phyloP scores from a whole-genome alignment of 768 basidiomycete species.

The Rhodotorula graminis region DNA sequence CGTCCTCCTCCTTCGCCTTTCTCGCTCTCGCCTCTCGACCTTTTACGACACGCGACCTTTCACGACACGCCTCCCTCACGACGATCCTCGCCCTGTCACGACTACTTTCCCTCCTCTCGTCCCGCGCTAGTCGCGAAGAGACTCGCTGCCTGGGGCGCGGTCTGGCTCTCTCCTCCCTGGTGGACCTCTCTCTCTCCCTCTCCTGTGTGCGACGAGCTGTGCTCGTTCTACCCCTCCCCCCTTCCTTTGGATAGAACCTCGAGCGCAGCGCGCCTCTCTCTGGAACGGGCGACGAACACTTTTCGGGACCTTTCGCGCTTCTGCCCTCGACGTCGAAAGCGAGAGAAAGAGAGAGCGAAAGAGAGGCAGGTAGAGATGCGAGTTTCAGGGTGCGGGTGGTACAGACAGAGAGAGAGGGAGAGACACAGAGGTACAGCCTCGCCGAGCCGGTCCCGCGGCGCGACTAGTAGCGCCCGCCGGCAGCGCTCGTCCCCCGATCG shows the following conservation, averaged over 20 bases:
- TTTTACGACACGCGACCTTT: neutral
- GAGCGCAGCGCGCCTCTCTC: too few relatives aligned
- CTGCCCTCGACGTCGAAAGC: too few relatives aligned
- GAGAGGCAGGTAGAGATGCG: neutral
- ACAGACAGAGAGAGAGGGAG: neutral
- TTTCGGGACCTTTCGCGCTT: neutral
- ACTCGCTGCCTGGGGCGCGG: conserved; percentile 31
- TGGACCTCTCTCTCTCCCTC: neutral
- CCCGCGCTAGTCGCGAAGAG: conserved; percentile 37
- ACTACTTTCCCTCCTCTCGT: neutral
- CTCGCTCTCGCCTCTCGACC: neutral
- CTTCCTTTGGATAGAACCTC: neutral
- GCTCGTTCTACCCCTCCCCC: neutral
- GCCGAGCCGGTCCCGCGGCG: too few relatives aligned
- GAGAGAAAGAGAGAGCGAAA: neutral
- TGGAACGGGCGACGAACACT: neutral
- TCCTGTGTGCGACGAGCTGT: conserved; percentile 3
- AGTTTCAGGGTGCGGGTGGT: neutral
- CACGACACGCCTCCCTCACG: too few relatives aligned
- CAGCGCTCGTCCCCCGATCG: neutral
- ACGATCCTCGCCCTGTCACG: neutral
- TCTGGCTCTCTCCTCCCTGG: conserved; percentile 6
- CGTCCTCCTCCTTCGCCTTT: too few relatives aligned
- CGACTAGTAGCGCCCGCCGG: neutral
- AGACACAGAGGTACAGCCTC: neutral